phyloP scores from a whole-genome alignment of 2,329 filamentous ascomycete genomes.

The Claviceps cyperi region DNA sequence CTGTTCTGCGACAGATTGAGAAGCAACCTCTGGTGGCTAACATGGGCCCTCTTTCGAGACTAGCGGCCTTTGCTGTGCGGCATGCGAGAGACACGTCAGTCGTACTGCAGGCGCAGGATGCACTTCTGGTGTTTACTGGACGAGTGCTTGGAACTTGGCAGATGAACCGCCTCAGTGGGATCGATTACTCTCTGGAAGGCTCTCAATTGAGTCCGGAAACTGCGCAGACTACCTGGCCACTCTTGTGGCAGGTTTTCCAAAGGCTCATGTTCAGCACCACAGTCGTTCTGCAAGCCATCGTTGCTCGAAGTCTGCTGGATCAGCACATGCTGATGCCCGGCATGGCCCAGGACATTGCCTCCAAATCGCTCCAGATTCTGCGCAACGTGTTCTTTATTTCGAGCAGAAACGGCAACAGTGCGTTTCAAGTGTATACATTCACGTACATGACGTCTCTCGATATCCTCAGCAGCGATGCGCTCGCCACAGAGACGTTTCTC shows the following conservation, averaged over 20 bases:
- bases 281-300: conserved; percentile 58
- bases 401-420: conserved; percentile 53
- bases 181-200: conserved; percentile 55
- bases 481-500: conserved; percentile 52
- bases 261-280: conserved; percentile 63
- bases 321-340: conserved; percentile 27
- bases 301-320: conserved; percentile 47
- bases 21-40: conserved; percentile 47
- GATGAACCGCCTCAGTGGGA: conserved; percentile 54
- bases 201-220: conserved; percentile 51
- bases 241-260: conserved; percentile 61
- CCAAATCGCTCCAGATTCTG: conserved; percentile 57
- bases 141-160: conserved; percentile 60
- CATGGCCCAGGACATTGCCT: conserved; percentile 48
- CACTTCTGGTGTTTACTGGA: conserved; percentile 51
- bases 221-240: conserved; percentile 49
- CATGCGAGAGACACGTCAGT: conserved; percentile 29
- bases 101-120: conserved; percentile 41
- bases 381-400: conserved; percentile 74
- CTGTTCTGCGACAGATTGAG: conserved; percentile 41
- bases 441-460: conserved; percentile 73
- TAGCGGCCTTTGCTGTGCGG: conserved; percentile 50
- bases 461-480: conserved; percentile 57
- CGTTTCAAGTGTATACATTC: conserved; percentile 75
- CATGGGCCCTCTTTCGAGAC: conserved; percentile 51